Conservation (phyloP, 2,329 filamentous ascomycete species). For the Colletotrichum gigasporum region DNA sequence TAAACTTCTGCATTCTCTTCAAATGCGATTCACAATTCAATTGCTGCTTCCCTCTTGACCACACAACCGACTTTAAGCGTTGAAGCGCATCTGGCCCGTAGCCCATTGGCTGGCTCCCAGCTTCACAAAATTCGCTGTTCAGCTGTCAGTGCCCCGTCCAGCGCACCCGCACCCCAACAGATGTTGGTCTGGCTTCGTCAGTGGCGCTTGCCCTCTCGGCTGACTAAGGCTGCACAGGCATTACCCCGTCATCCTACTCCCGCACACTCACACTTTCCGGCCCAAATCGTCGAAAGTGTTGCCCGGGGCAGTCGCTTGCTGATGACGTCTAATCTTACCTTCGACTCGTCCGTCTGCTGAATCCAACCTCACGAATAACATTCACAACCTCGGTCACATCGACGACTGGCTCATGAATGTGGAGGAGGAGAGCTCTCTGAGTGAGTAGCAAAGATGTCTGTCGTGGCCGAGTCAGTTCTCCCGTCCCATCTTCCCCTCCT, state of each 20-base stretch:
- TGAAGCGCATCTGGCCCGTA: too few species aligned
- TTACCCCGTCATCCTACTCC: constrained; percentile 16
- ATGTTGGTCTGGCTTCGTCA: constrained; percentile 19
- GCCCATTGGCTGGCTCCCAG: too few species aligned
- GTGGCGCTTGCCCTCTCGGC: constrained; percentile 12
- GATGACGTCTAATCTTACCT: constrained; percentile 24
- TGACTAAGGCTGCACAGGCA: constrained; percentile 14
- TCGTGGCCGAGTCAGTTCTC: constrained; percentile 57
- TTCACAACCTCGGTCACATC: constrained; percentile 1
- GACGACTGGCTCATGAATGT: constrained; percentile 17
- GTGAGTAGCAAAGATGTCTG: constrained; percentile 46
- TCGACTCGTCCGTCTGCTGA: background rate
- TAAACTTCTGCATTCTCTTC: too few species aligned
- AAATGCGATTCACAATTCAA: background rate
- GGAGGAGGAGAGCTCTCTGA: constrained; percentile 29
- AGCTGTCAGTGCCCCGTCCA: background rate
- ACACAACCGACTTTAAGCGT: too few species aligned
- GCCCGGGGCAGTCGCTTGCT: constrained; percentile 28
- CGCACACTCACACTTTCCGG: background rate
- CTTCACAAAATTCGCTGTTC: too few species aligned
- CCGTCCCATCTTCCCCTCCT: constrained; percentile 10
- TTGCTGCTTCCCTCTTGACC: too few species aligned
- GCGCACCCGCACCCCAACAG: too few species aligned
- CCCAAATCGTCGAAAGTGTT: constrained; percentile 11
- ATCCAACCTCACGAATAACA: constrained; percentile 14